Base-by-base conservation (phyloP, 306 rosid genomes). In the Dalbergia cochinchinensis region DNA sequence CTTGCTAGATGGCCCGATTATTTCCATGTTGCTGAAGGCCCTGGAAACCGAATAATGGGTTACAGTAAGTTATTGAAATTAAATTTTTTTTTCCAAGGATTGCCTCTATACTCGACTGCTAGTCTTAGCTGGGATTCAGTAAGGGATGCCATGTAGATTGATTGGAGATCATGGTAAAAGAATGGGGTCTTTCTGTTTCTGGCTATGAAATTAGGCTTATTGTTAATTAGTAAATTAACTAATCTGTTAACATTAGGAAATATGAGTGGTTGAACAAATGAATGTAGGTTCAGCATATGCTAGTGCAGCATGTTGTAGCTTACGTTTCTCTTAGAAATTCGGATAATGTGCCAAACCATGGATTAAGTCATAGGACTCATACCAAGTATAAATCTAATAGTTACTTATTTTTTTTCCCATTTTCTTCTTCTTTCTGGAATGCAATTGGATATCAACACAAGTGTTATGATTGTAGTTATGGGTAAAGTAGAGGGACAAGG, bases 401-500 rank as follows among this genome's bases (percentile, higher is more conserved):
- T 74, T 69, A 1, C 50, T 44, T 16, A 2, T 16, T 2, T 54
- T n/a, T 18, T 75, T 64, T 63, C 39, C 9, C 19, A 18, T 59
- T 14, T 8, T 42, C 39, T 65, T 22, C 12, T 20, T 37, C 15
- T 5, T 4, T 71, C 16, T 20, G 16, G 34, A 58, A 37, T 65
- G 35, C 18, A 60, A 6, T 31, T 8, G 42, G 42, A 26, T 41
- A 48, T 57, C 47, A 47, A 78, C 19, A 59, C 76, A 42, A 34
- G 16, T 69, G 20, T 45, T 74, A 26, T 67, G 39, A 10, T 34
- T 90, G 87, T 85, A 96, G 99, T 96, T 73, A 96, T 96, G 99
- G 99, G 99, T 59, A 96, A 96, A 81, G 99, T 93, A 59, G 99
- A 96, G 83, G 99, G 99, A 66, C 99, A 93, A 90, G 99, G 99